Evolutionary conservation across 257 asterid species (phyloP).

Genomic region (Jacaranda copaia): DNA sequence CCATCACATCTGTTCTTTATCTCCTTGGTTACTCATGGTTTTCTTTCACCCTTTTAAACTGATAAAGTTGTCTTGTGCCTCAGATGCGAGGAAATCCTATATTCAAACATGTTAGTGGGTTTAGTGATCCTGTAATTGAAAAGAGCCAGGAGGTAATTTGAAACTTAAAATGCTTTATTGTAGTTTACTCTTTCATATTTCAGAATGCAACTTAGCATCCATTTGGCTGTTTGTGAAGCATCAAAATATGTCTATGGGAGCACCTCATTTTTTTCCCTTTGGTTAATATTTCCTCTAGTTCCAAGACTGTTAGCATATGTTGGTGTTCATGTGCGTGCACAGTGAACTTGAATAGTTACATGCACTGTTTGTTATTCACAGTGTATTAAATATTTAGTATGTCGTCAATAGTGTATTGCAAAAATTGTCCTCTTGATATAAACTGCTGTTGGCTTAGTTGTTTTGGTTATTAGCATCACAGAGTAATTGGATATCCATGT

Average conservation of each 20-base stretch:
- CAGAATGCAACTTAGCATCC: neutral
- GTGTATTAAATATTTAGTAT: neutral
- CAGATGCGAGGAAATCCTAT: conserved; percentile 84
- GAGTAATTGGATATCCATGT: too few species aligned
- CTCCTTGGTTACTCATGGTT: neutral
- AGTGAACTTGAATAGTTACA: neutral
- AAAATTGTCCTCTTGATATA: too few species aligned
- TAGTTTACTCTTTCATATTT: conserved; percentile 3
- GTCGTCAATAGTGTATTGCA: neutral
- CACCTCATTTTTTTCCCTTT: neutral
- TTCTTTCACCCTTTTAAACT: neutral
- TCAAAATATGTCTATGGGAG: neutral
- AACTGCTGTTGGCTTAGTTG: too few species aligned
- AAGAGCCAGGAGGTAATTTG: conserved; percentile 86
- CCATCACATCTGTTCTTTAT: conserved; percentile 5
- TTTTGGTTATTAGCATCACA: too few species aligned
- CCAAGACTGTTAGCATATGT: neutral
- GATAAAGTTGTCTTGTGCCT: conserved; percentile 24
- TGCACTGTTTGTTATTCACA: neutral
- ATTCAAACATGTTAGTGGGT: conserved; percentile 72
- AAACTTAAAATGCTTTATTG: conserved; percentile 16
- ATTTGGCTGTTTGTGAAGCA: too few species aligned
- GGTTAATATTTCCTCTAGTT: neutral
- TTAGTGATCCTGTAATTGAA: conserved; percentile 81
- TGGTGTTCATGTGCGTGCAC: neutral